These are phyloP conservation scores for Phytopythium litorale DNA, from an alignment of 352 stramenopile species.

Conservation along the genomic window DNA sequence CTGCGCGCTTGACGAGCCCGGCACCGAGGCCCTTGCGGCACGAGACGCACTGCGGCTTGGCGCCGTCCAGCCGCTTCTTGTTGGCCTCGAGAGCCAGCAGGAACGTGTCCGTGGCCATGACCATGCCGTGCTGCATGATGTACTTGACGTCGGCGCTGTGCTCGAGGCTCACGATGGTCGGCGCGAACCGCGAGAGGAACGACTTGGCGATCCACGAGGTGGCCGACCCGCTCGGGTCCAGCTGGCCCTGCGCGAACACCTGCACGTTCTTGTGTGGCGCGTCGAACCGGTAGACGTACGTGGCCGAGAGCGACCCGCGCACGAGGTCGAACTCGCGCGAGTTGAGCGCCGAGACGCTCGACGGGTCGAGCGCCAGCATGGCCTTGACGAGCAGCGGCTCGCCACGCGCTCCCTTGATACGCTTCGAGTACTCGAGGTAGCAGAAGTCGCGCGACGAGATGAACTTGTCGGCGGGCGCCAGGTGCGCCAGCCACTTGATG, in stretches of 20 bases:
- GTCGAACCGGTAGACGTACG: slow-evolving; percentile 64
- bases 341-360: slow-evolving; percentile 15
- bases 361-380: slow-evolving; percentile 11
- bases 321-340: slow-evolving; percentile 44
- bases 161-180: slow-evolving; percentile 54
- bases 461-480: slow-evolving; percentile 42
- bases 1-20: slow-evolving; percentile 23
- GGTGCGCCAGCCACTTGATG: slow-evolving; percentile 66
- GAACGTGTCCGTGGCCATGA: slow-evolving; percentile 33
- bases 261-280: slow-evolving; percentile 32
- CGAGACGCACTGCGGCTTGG: slow-evolving; percentile 35
- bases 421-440: slow-evolving; percentile 62
- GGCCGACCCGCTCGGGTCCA: slow-evolving; percentile 47
- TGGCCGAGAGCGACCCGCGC: slow-evolving; percentile 45
- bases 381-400: slow-evolving; percentile 61
- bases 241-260: slow-evolving; percentile 55
- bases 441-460: slow-evolving; percentile 54
- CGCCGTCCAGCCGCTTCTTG: slow-evolving; percentile 23
- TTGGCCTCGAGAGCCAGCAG: slow-evolving; percentile 28
- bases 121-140: slow-evolving; percentile 74
- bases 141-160: slow-evolving; percentile 77
- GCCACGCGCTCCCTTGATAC: slow-evolving; percentile 23
- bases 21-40: slow-evolving; percentile 64
- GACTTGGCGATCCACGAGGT: slow-evolving; percentile 47
- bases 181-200: slow-evolving; percentile 61